Conservation (phyloP, 2,329 filamentous ascomycete species). For the Plenodomus lindquistii region DNA sequence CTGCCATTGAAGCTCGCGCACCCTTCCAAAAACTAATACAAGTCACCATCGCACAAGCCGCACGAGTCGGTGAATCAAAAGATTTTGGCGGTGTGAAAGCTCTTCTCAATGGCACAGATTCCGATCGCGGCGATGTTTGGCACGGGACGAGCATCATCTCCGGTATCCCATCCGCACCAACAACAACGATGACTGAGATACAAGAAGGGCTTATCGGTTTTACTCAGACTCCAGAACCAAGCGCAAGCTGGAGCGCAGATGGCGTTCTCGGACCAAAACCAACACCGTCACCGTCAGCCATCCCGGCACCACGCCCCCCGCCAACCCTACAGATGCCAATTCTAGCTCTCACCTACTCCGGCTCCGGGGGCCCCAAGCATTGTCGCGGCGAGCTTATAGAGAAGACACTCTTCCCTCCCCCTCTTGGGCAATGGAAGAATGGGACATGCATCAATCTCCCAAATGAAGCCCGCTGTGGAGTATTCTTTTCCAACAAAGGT, state of each 20-base stretch:
- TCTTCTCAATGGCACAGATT: conserved; percentile 31
- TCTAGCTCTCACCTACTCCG: conserved; percentile 36
- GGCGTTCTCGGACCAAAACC: conserved; percentile 27
- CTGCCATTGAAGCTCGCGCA: conserved; percentile 33
- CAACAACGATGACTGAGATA: conserved; percentile 17
- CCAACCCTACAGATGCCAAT: conserved; percentile 30
- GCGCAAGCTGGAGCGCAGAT: conserved; percentile 21
- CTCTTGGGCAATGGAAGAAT: conserved; percentile 29
- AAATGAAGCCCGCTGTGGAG: conserved; percentile 35
- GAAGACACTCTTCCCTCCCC: conserved; percentile 28
- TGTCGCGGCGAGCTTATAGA: conserved; percentile 38
- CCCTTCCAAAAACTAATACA: conserved; percentile 26
- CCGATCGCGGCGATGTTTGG: conserved; percentile 34
- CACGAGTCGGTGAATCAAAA: conserved; percentile 21
- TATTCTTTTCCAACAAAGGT: conserved; percentile 39
- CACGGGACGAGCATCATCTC: conserved; percentile 22
- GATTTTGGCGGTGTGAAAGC: conserved; percentile 25
- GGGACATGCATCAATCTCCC: conserved; percentile 40
- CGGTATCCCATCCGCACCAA: conserved; percentile 12
- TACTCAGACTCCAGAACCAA: conserved; percentile 18
- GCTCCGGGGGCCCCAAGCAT: conserved; percentile 40
- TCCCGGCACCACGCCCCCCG: conserved; percentile 11
- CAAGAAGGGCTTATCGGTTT: conserved; percentile 31
- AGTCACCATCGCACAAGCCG: conserved; percentile 31
- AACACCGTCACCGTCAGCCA: conserved; percentile 15